Conservation (phyloP, 495 filamentous ascomycete species). For the Massariosphaeria phaeospora region DNA sequence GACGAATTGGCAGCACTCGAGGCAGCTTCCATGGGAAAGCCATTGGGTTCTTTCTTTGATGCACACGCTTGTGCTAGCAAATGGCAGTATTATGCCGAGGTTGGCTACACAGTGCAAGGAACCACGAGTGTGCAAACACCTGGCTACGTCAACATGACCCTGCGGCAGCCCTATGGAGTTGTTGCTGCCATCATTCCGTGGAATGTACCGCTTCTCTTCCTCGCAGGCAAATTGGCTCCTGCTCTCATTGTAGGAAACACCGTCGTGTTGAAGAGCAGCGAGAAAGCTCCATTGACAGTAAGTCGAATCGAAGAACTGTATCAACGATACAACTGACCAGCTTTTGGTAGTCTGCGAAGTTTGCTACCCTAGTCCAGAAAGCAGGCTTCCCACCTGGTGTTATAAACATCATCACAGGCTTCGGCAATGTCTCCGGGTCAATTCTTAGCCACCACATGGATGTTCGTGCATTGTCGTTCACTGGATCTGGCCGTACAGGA, state of each 20-base stretch:
- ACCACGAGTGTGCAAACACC: conserved; percentile 35
- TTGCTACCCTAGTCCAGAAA: conserved; percentile 36
- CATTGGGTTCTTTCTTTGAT: conserved; percentile 42
- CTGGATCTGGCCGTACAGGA: conserved; percentile 33
- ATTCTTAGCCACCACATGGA: conserved; percentile 37
- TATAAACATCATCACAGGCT: conserved; percentile 40
- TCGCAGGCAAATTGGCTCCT: conserved; percentile 35
- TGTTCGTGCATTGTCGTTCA: conserved; percentile 32
- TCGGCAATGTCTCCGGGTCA: conserved; percentile 35
- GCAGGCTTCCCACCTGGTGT: conserved; percentile 42
- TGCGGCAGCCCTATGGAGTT: conserved; percentile 41
- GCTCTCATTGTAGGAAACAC: conserved; percentile 40
- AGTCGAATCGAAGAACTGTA: not conserved
- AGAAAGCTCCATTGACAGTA: conserved; percentile 41
- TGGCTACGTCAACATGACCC: conserved; percentile 36
- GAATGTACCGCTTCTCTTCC: conserved; percentile 38
- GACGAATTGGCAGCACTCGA: conserved; percentile 52
- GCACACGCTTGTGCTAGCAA: conserved; percentile 17
- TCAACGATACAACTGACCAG: too few relatives aligned
- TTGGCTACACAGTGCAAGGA: conserved; percentile 31
- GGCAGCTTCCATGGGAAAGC: conserved; percentile 50
- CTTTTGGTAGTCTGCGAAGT: conserved; percentile 31
- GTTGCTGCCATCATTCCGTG: conserved; percentile 42
- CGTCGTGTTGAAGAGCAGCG: conserved; percentile 39
- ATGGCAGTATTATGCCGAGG: conserved; percentile 33